Base-by-base conservation (phyloP, 2,329 filamentous ascomycete genomes). In the Pseudogymnoascus sp. region DNA sequence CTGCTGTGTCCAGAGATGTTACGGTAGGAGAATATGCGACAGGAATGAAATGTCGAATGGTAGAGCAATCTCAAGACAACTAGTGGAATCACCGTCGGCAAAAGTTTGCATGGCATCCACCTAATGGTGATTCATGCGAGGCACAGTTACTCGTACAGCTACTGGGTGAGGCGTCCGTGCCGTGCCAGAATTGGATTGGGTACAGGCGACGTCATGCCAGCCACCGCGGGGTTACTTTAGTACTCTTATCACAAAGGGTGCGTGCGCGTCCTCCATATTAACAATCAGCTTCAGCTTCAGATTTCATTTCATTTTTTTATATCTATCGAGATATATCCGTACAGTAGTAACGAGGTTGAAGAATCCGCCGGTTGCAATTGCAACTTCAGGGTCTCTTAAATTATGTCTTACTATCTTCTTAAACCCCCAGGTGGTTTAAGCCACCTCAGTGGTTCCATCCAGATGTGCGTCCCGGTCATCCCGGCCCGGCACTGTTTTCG, bases 381-480 rank as follows among this genome's bases (percentile, higher is more conserved):
- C 28, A 55, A 55, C 49, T 55, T 55, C 30, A 55, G 49, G 49
- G 49, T 55, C 49, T 33, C 28, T 22, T 55, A 5, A 33, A 22
- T 55, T 55, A 55, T 55, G 49, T 55, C 49, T 55, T 55, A 35
- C 28, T 19, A 55, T 55, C n/a, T 55, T 55, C 25, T 55, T 33
- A 55, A 55, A 55, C 49, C 25, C 45, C 4, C 49, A 28, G 49
- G 49, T 55, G 49, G 49, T 55, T 55, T 55, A 55, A 33, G 25
- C 49, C 49, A 55, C 25, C 49, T 55, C 49, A 55, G 33, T 55
- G 49, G 49, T 33, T 30, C 49, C 49, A 55, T 55, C 25, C n/a
- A 33, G 49, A 33, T 8, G 49, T 55, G 49, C 49, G 5, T 55
- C 25, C 49, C 49, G 49, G 49, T 5, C 49, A 22, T 55, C 49